Base-by-base conservation (phyloP, 345 rosid genomes). In the Conringia planisiliqua region DNA sequence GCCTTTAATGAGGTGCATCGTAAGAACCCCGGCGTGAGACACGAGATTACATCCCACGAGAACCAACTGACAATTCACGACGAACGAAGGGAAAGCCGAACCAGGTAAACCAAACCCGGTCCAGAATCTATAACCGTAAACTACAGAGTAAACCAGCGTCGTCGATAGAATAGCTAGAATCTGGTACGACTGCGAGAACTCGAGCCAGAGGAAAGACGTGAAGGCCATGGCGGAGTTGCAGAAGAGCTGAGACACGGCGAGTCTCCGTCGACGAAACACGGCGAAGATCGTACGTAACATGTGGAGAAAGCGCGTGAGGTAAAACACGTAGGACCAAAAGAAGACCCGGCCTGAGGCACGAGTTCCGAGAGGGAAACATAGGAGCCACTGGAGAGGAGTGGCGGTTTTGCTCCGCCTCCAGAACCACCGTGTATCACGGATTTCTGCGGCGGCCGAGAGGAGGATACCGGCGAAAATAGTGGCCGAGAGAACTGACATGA, bases 291-390 rank as follows among this genome's bases (percentile, higher is more conserved):
- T 90, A 0, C 94, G 89, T 55, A 79, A 30, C 94, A 93, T 89
- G 80, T 89, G 96, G 77, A 93, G 79, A 83, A 84, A 89, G 3
- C 97, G 86, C 0, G 92, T 84, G 43, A 93, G 89, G 79, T 93
- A 93, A 74, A 89, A 93, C 11, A 80, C 75, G 78, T 93, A 93
- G 0, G 98, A 93, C 98, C 98, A 93, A 84, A 93, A 93, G 83
- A 93, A 93, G 65, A 93, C 98, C 4, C 97, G 96, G 10, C 97
- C 98, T 0, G 98, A 91, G 2, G 97, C 94, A 2, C 97, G 89
- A 14, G 93, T 93, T 0, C 98, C 98, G 14, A 88, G 84, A 0
- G 98, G 98, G 64, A 91, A 93, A 70, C 97, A 93, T 62, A 93
- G 94, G 26, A 93, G 87, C 98, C 98, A 93, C 55, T 91, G 97